These are phyloP conservation scores for Entomortierella parvispora DNA, from an alignment of 192 early-diverging fungal species.

Conservation along the genomic window DNA sequence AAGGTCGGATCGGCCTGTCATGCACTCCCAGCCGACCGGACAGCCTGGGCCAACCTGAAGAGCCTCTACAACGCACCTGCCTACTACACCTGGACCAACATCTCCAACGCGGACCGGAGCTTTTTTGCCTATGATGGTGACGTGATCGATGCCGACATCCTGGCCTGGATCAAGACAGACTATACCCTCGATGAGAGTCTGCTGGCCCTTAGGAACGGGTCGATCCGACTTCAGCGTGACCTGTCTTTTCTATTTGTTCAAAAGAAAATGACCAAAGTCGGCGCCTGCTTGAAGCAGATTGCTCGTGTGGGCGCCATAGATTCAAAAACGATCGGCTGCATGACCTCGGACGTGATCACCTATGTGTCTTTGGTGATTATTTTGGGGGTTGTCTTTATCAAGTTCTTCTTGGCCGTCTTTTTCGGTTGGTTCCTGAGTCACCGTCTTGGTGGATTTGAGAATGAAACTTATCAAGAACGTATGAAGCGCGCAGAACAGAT, in stretches of 20 bases:
- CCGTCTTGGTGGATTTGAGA: slow-evolving; percentile 77
- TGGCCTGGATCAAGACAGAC: slow-evolving; percentile 40
- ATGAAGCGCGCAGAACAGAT: slow-evolving; percentile 76
- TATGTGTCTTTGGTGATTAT: slow-evolving; percentile 79
- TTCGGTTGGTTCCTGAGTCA: slow-evolving; percentile 87
- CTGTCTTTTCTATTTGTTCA: slow-evolving; percentile 46
- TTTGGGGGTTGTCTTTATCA: slow-evolving; percentile 70
- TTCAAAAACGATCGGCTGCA: slow-evolving; percentile 80
- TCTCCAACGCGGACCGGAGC: slow-evolving; percentile 47
- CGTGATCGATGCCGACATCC: slow-evolving; percentile 45
- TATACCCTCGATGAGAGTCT: slow-evolving; percentile 21
- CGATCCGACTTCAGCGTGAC: slow-evolving; percentile 39
- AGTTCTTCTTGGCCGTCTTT: slow-evolving; percentile 79
- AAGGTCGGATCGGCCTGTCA: slow-evolving; percentile 67
- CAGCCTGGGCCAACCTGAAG: slow-evolving; percentile 56
- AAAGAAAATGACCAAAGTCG: slow-evolving; percentile 57
- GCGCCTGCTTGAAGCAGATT: slow-evolving; percentile 76
- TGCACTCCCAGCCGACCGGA: slow-evolving; percentile 55
- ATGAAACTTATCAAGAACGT: slow-evolving; percentile 71
- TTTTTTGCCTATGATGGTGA: slow-evolving; percentile 55
- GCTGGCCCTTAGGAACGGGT: slow-evolving; percentile 56
- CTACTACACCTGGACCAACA: slow-evolving; percentile 71
- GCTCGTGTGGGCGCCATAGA: slow-evolving; percentile 83
- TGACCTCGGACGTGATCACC: slow-evolving; percentile 78
- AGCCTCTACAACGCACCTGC: slow-evolving; percentile 58